These are phyloP conservation scores for Chytriomyces sp. DNA, from an alignment of 192 early-diverging fungal genomes.

Conservation along the genomic window DNA sequence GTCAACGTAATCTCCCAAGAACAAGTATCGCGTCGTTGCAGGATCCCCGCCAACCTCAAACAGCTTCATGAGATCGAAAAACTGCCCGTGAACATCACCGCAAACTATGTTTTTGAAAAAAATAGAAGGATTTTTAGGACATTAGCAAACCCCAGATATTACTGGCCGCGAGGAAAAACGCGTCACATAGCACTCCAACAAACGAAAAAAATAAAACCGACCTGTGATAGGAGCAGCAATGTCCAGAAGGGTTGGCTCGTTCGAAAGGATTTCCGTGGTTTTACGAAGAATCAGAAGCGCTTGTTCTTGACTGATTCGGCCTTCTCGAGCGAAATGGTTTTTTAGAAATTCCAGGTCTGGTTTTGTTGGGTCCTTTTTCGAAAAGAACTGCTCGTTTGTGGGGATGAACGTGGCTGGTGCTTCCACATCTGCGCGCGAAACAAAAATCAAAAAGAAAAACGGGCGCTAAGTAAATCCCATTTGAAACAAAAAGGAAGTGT, in stretches of 20 bases:
- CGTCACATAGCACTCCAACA: neutral
- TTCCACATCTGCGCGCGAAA: conserved; percentile 55
- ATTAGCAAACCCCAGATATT: neutral
- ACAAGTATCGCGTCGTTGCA: conserved; percentile 86
- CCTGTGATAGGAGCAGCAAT: conserved; percentile 91
- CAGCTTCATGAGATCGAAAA: conserved; percentile 96
- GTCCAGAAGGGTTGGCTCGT: conserved; percentile 85
- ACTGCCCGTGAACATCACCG: conserved; percentile 99
- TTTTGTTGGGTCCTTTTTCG: conserved; percentile 68
- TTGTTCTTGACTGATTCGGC: conserved; percentile 89
- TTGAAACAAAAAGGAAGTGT: too few relatives aligned
- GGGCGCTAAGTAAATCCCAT: neutral
- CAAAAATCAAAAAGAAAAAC: neutral
- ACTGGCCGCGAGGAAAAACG: neutral
- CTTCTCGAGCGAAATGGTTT: conserved; percentile 91
- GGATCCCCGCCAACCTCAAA: conserved; percentile 97
- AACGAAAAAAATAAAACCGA: conserved; percentile 24
- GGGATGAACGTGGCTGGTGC: conserved; percentile 61
- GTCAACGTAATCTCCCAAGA: conserved; percentile 97
- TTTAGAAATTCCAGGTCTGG: conserved; percentile 86
- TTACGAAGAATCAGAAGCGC: conserved; percentile 85
- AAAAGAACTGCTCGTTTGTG: conserved; percentile 68
- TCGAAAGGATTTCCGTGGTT: conserved; percentile 78
- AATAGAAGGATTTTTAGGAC: neutral
- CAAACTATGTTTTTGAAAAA: conserved; percentile 67